Percentiles rank a stretch among this genome's conserved stretches.
Evolutionary conservation across 768 basidiomycete species (phyloP).

Genomic region (Pleurotus djamor): DNA sequence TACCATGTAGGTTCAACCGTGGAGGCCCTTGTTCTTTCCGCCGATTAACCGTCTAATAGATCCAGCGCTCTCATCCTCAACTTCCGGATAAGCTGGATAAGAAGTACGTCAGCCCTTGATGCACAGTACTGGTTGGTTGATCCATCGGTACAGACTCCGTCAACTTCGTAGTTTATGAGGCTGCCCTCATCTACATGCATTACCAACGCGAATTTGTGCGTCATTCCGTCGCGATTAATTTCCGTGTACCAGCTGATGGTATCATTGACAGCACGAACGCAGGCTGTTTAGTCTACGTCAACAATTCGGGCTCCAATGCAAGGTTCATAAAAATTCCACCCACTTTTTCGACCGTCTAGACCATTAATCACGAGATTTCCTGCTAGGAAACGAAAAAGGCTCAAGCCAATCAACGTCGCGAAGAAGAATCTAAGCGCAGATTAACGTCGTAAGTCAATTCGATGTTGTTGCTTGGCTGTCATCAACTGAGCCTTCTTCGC

Average conservation of each 20-base stretch:
- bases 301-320: slow-evolving; percentile 16
- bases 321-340: neutral
- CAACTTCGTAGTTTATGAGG: slow-evolving; percentile 75
- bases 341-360: neutral
- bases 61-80: slow-evolving; percentile 2
- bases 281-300: slow-evolving; percentile 32
- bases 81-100: slow-evolving; percentile 3
- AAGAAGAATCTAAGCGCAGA: slow-evolving; percentile 64
- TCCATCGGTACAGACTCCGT: slow-evolving; percentile 43
- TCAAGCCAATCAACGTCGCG: slow-evolving; percentile 52
- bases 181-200: slow-evolving; percentile 64
- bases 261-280: slow-evolving; percentile 36
- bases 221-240: slow-evolving; percentile 15
- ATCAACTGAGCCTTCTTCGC: neutral
- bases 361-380: neutral
- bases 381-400: slow-evolving; percentile 39
- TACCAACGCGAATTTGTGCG: slow-evolving; percentile 27
- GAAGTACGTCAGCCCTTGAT: neutral
- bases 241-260: slow-evolving; percentile 14
- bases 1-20: slow-evolving; percentile 24
- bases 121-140: neutral
- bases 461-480: slow-evolving; percentile 8
- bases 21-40: neutral
- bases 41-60: slow-evolving; percentile 1
- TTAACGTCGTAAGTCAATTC: slow-evolving; percentile 45